These are phyloP conservation scores for Fusarium veterinarium DNA, from an alignment of 2,329 filamentous ascomycete species.

Conservation along the genomic window DNA sequence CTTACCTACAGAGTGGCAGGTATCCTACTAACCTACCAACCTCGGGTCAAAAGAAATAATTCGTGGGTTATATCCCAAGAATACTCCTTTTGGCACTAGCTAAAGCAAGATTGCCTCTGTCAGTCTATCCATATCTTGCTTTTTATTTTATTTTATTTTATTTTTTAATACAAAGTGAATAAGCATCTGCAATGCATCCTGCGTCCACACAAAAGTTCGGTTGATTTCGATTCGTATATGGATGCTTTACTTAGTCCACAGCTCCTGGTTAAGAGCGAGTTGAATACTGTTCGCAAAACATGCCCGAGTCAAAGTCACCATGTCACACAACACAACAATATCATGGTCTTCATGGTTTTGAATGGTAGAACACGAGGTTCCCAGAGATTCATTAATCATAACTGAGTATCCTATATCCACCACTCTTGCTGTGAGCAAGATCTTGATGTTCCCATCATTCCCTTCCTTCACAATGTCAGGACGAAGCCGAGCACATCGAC, in stretches of 20 bases:
- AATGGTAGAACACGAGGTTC: constrained; percentile 35
- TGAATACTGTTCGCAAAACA: background rate
- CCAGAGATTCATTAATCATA: constrained; percentile 40
- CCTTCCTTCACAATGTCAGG: constrained; percentile 40
- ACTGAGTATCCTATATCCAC: constrained; percentile 36
- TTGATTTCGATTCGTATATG: background rate
- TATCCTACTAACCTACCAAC: background rate
- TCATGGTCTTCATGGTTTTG: background rate
- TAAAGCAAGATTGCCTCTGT: background rate
- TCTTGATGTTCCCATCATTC: constrained; percentile 34
- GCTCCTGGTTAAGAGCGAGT: background rate
- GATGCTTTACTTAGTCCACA: background rate
- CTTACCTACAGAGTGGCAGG: background rate
- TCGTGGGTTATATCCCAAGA: background rate
- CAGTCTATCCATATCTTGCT: background rate
- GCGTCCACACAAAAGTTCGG: background rate
- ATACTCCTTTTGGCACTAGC: background rate
- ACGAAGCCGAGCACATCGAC: constrained; percentile 4
- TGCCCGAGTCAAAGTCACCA: background rate
- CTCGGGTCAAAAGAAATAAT: background rate
- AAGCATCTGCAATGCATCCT: background rate
- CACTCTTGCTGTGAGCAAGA: constrained; percentile 31
- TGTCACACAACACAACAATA: background rate
- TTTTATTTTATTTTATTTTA: background rate
- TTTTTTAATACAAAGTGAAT: background rate